Conservation (phyloP, 768 basidiomycete species). For the Calocera viscosa region DNA sequence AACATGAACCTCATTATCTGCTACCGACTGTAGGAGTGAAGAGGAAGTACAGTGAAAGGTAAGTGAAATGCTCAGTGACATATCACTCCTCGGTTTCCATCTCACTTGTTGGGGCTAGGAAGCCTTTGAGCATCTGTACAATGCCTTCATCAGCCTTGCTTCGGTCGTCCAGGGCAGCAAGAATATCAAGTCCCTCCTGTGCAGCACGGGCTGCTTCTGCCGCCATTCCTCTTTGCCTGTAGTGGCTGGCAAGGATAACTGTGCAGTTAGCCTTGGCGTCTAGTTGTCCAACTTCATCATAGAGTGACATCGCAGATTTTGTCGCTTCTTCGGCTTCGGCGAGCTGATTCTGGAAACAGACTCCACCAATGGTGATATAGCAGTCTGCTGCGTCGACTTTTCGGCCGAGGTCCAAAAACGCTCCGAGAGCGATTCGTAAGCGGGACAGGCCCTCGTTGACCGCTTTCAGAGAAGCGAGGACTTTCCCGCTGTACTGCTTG, state of each 20-base stretch:
- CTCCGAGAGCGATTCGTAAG: not conserved
- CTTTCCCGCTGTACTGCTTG: constrained; percentile 5
- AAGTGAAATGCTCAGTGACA: too few species aligned
- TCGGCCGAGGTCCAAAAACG: not conserved
- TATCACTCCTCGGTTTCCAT: not conserved
- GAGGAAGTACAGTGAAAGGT: too few species aligned
- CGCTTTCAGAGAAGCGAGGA: not conserved
- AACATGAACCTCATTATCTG: too few species aligned
- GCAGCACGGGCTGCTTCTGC: not conserved
- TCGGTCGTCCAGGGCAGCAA: not conserved
- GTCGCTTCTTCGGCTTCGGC: not conserved
- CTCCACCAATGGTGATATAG: not conserved
- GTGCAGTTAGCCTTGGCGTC: not conserved
- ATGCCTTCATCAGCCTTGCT: not conserved
- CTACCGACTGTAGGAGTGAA: too few species aligned
- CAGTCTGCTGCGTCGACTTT: not conserved
- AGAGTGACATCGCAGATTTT: not conserved
- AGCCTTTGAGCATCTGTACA: not conserved
- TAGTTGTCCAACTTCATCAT: not conserved
- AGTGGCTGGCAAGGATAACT: not conserved
- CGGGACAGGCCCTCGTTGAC: not conserved
- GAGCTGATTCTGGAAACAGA: not conserved
- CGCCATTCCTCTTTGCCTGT: not conserved
- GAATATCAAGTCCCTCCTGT: not conserved
- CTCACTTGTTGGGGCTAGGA: not conserved